Evolutionary conservation across 2,329 filamentous ascomycete genomes (phyloP).

Genomic region (Monosporascus sp.): DNA sequence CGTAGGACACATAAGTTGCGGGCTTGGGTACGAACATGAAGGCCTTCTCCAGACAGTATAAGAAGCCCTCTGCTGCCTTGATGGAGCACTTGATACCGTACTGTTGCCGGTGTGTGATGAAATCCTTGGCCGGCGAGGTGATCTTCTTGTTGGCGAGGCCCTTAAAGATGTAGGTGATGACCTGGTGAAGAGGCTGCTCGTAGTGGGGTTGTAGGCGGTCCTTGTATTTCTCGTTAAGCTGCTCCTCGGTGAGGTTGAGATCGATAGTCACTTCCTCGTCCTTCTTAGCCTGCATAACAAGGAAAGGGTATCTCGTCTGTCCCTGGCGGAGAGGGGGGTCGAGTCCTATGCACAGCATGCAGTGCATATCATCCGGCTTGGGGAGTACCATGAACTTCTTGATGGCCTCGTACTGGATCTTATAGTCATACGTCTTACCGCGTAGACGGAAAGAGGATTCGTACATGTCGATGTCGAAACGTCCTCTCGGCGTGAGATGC

Average conservation of each 20-base stretch:
- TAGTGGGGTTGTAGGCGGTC: constrained; percentile 86
- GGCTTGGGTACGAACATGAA: constrained; percentile 99
- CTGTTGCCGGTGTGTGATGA: constrained; percentile 87
- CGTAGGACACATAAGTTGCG: constrained; percentile 93
- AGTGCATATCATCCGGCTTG: constrained; percentile 97
- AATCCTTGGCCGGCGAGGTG: constrained; percentile 88
- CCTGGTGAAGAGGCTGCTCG: constrained; percentile 87
- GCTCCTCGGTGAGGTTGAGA: constrained; percentile 89
- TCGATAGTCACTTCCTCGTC: constrained; percentile 97
- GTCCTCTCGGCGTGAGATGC: constrained; percentile 95
- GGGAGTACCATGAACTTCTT: constrained; percentile 99
- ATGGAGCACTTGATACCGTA: constrained; percentile 99
- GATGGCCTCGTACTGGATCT: constrained; percentile 95
- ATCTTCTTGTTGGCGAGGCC: constrained; percentile 94
- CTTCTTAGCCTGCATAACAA: constrained; percentile 98
- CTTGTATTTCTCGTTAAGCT: constrained; percentile 79
- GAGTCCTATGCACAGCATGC: constrained; percentile 87
- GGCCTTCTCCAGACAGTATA: constrained; percentile 96
- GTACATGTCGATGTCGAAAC: constrained; percentile 99
- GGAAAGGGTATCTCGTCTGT: constrained; percentile 94
- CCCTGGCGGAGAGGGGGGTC: constrained; percentile 94
- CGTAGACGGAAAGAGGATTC: constrained; percentile 94
- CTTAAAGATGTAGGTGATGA: constrained; percentile 92
- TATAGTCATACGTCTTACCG: constrained; percentile 99
- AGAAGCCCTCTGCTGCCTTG: constrained; percentile 95